A percentile compares a stretch with the other conserved stretches of the same genome.
These are phyloP conservation scores for Sporopachydermia quercuum DNA, from an alignment of 805 yeast species.

Conservation along the genomic window DNA sequence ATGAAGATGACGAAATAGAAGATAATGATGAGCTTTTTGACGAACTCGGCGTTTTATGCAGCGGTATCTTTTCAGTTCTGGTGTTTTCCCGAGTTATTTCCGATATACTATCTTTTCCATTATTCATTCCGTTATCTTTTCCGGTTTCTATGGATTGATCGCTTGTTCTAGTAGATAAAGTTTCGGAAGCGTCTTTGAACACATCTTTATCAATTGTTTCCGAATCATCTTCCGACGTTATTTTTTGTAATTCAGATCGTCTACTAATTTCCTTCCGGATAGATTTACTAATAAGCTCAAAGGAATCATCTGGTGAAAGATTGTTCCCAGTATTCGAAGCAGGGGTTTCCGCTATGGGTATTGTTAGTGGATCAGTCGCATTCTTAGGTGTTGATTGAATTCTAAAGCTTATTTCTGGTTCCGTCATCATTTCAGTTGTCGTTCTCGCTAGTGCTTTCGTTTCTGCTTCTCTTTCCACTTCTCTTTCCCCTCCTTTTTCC, in stretches of 20 bases:
- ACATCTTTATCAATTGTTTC: background rate
- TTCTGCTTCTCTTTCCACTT: too few species aligned
- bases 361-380: too few species aligned
- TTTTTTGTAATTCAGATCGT: constrained; percentile 10
- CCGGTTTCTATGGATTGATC: constrained; percentile 12
- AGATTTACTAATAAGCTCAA: constrained; percentile 32
- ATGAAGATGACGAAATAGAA: background rate
- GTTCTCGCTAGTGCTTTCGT: constrained; percentile 6
- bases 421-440: too few species aligned
- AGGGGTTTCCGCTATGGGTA: background rate
- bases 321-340: too few species aligned
- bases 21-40: background rate
- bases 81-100: constrained; percentile 2
- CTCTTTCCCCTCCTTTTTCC: too few species aligned
- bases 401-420: too few species aligned
- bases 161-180: constrained; percentile 11
- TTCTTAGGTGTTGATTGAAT: too few species aligned
- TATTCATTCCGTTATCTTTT: constrained; percentile 1
- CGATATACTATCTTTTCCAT: constrained; percentile 1
- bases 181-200: constrained; percentile 5
- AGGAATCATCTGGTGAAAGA: constrained; percentile 23
- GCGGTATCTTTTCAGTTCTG: background rate
- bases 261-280: constrained; percentile 30
- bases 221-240: background rate
- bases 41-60: constrained; percentile 2